Evolutionary conservation across 352 stramenopile species (phyloP).

Genomic region (Pythium aquatile): DNA sequence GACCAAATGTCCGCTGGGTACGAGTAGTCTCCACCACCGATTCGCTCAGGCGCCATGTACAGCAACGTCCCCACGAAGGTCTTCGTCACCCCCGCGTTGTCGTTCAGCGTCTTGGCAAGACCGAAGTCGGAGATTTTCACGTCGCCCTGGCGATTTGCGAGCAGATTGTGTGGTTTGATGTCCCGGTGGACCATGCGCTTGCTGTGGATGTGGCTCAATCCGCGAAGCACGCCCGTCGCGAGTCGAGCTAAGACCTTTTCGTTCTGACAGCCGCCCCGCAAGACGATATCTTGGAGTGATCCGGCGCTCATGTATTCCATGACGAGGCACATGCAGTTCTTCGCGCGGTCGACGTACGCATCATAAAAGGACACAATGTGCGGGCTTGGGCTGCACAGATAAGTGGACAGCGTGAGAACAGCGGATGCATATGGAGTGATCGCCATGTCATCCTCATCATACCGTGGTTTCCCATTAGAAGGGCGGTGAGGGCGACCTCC

Average conservation of each 20-base stretch:
- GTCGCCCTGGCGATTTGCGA: constrained; percentile 84
- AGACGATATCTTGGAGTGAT: constrained; percentile 89
- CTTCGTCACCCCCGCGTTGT: constrained; percentile 73
- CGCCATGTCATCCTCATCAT: not conserved
- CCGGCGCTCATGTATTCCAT: constrained; percentile 94
- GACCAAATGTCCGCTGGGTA: constrained; percentile 89
- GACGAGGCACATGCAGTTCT: constrained; percentile 89
- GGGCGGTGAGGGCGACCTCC: constrained; percentile 3
- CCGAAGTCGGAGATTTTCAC: constrained; percentile 91
- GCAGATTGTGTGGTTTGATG: constrained; percentile 91
- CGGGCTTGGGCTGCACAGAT: constrained; percentile 55
- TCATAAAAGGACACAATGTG: constrained; percentile 93
- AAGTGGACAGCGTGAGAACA: not conserved
- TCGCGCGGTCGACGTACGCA: constrained; percentile 86
- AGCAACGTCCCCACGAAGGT: constrained; percentile 93
- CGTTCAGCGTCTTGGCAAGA: constrained; percentile 75
- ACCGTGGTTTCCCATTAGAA: constrained; percentile 19
- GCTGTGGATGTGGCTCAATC: constrained; percentile 85
- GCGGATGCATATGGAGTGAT: not conserved
- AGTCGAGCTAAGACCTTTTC: constrained; percentile 81
- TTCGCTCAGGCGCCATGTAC: constrained; percentile 95
- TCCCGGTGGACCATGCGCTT: constrained; percentile 91
- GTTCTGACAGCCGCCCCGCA: constrained; percentile 75
- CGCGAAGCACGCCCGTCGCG: constrained; percentile 67
- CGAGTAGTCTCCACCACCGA: constrained; percentile 89